A percentile compares a stretch with the other conserved stretches of the same genome.
These are phyloP conservation scores for Castanopsis chinensis DNA, from an alignment of 306 rosid genomes.

Conservation along the genomic window DNA sequence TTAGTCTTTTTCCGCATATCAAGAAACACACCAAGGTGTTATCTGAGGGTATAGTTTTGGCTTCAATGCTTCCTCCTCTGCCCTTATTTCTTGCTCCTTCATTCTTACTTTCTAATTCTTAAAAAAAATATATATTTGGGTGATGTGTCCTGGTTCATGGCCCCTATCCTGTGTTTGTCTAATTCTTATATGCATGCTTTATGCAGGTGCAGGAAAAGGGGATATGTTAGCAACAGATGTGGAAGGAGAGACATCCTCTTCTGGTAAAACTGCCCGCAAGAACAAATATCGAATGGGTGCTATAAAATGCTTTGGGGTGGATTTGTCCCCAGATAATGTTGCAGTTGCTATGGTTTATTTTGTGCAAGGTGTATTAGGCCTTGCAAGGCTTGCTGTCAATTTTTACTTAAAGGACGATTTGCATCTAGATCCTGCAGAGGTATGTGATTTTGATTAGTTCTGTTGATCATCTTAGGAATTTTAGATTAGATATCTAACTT, in stretches of 20 bases:
- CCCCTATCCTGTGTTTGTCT: not conserved
- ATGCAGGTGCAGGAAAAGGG: constrained; percentile 62
- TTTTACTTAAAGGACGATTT: constrained; percentile 90
- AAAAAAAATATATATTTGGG: not conserved
- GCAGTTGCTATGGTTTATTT: constrained; percentile 98
- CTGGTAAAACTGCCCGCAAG: constrained; percentile 43
- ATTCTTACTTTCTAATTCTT: not conserved
- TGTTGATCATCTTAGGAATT: not conserved
- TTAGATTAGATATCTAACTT: constrained; percentile 1
- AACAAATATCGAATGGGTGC: constrained; percentile 35
- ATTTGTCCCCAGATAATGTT: constrained; percentile 79
- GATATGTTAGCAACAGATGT: constrained; percentile 37
- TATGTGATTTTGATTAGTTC: constrained; percentile 30
- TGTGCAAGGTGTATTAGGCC: constrained; percentile 98
- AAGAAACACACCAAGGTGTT: not conserved
- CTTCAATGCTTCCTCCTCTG: not conserved
- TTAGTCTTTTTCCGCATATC: not conserved
- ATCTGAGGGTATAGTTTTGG: not conserved
- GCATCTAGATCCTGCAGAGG: constrained; percentile 98
- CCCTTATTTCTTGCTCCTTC: not conserved
- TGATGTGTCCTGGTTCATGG: not conserved
- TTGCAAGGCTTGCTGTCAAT: constrained; percentile 88
- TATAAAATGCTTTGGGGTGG: constrained; percentile 66
- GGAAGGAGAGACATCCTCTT: constrained; percentile 46
- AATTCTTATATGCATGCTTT: constrained; percentile 12